Evolutionary conservation across 2,329 filamentous ascomycete genomes (phyloP).

Genomic region (Beauveria sp.): DNA sequence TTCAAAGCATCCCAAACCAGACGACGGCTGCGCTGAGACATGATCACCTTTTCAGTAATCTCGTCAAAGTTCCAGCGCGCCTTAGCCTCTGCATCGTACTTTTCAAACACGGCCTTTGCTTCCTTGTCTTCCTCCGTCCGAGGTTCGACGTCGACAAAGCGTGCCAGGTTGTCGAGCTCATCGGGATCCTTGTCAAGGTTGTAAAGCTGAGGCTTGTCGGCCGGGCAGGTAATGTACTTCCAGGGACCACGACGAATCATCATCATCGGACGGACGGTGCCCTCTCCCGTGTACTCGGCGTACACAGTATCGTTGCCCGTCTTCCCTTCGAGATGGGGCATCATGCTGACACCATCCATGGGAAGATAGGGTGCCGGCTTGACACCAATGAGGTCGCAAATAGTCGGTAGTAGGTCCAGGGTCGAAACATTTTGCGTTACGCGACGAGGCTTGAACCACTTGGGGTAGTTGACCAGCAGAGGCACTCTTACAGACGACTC

Average conservation of each 20-base stretch:
- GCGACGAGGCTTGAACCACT: conserved; percentile 65
- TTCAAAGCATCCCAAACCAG: conserved; percentile 75
- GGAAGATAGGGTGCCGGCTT: conserved; percentile 64
- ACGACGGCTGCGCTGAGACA: conserved; percentile 70
- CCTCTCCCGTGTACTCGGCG: conserved; percentile 91
- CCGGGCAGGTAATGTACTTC: conserved; percentile 86
- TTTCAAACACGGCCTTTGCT: conserved; percentile 44
- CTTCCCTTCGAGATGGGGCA: conserved; percentile 63
- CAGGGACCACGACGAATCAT: conserved; percentile 87
- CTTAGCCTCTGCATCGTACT: conserved; percentile 66
- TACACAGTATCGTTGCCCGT: conserved; percentile 80
- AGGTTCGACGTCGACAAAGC: conserved; percentile 31
- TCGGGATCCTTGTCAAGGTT: conserved; percentile 68
- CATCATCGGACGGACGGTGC: conserved; percentile 79
- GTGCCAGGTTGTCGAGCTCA: conserved; percentile 68
- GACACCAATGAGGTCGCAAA: conserved; percentile 73
- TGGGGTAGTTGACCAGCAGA: conserved; percentile 74
- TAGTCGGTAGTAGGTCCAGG: conserved; percentile 80
- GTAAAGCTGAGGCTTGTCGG: conserved; percentile 78
- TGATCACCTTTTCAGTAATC: conserved; percentile 67
- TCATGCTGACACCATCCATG: conserved; percentile 75
- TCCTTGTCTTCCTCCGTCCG: conserved; percentile 38
- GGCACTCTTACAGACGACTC: conserved; percentile 87
- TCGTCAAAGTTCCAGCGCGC: conserved; percentile 72
- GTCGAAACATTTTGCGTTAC: conserved; percentile 83